A percentile compares a stretch with the other conserved stretches of the same genome.
These are phyloP conservation scores for Xylaria sp. DNA, from an alignment of 2,329 filamentous ascomycete genomes.

Conservation along the genomic window DNA sequence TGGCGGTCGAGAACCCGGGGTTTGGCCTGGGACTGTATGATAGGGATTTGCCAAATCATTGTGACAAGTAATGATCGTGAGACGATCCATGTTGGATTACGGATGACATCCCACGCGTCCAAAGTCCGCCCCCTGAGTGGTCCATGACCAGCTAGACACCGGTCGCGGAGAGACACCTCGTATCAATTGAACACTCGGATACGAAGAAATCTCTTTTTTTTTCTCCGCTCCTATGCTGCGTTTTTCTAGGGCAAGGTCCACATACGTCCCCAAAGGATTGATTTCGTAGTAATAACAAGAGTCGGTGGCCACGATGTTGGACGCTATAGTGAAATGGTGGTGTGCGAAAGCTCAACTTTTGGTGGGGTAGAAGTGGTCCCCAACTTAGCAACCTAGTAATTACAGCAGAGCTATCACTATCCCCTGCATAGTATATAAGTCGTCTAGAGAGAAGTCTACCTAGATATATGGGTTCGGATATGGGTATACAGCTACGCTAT, in stretches of 20 bases:
- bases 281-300: slow-evolving; percentile 17
- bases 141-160: background rate
- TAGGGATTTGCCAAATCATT: slow-evolving; percentile 27
- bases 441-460: no score
- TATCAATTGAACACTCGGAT: background rate
- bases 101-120: slow-evolving; percentile 8
- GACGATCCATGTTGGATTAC: slow-evolving; percentile 7
- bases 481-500: no score
- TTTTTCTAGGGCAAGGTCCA: slow-evolving; percentile 12
- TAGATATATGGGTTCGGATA: no score
- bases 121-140: background rate
- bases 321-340: slow-evolving; percentile 9
- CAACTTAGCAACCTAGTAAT: no score
- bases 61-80: slow-evolving; percentile 19
- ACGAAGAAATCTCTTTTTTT: background rate
- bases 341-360: slow-evolving; percentile 11
- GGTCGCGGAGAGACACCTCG: background rate
- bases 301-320: slow-evolving; percentile 33
- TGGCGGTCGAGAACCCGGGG: slow-evolving; percentile 4
- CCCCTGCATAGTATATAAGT: background rate
- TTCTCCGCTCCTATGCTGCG: slow-evolving; percentile 21
- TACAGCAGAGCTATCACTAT: background rate
- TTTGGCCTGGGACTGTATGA: background rate
- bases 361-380: slow-evolving; percentile 23
- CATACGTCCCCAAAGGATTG: slow-evolving; percentile 3